Evolutionary conservation across 2,329 filamentous ascomycete genomes (phyloP), one percentile per base, ranked within the genome.

Genomic region (Aureobasidium subglaciale): DNA sequence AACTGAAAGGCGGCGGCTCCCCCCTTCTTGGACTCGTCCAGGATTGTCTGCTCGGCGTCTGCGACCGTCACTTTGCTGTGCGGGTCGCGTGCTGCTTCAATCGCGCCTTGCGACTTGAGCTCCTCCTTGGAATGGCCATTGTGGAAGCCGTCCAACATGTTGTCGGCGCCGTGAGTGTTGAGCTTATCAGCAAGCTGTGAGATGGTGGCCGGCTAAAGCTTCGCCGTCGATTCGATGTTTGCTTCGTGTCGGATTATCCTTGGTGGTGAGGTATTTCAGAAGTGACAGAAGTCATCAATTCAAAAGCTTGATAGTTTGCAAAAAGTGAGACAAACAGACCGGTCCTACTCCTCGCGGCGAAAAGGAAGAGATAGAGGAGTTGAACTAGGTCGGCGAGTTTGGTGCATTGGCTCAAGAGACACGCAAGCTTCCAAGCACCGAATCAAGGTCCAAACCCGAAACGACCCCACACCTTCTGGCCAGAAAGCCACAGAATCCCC

Each of bases 1-100:
- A 97, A 99, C 59, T 85, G 82, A 68, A 88, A 93, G 60, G 90
- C 91, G 27, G 85, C 75, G 22, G 87, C 82, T 38, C 93, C 93
- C 11, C 86, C 88, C 64, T 87, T 86, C 65, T 79, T 83, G 62
- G 88, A 89, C 70, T 95, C 85, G 54, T 88, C 77, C 24, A 95
- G 78, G 46, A 96, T 79, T 64, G 82, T 81, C 62, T 81, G 78
- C 72, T 95, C 81, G 29, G 88, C 88, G 60, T 85, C 83, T 37
- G 87, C 81, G 43, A 88, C 77, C 1, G 83, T 81, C 61, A 90
- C 80, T 41, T 72, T 74, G 67, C 79, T 87, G 63, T 87, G 73
- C 32, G 88, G 84, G 68, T 95, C 80, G 59, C 78, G 79, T 55
- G 90, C 85, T 58, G 88, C 87, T 67, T 93, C 87, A 58, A 92